Base-by-base conservation (phyloP, 148 eudicot species). In the Chenopodium suecicum region DNA sequence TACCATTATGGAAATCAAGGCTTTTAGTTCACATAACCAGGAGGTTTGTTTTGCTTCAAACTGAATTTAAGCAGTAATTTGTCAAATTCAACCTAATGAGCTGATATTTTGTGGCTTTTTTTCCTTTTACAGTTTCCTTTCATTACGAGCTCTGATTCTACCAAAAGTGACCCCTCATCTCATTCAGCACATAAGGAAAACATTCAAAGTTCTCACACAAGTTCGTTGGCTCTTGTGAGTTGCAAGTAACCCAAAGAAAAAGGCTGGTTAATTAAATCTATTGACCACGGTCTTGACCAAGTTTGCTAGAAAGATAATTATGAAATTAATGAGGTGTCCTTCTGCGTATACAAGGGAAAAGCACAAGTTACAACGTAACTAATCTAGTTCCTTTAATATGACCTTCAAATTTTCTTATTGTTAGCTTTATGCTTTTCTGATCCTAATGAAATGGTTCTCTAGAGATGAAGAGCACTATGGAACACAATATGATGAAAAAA, bases 1-100 rank as follows among this genome's bases (percentile, higher is more conserved):
- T 73, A 85, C 85, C 16, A 70, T 91, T 73, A 82, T 94, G 81
- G 95, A 97, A 85, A 92, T 94, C 80, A 97, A 94, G 84, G 83
- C 91, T 79, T 94, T 89, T 80, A 94, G 98, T 88, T 88, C 97
- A 76, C 84, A 90, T 86, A 94, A 97, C 81, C 88, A 47, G 87
- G 97, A 92, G 97, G 98, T 84, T 87, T 74, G 89, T 85, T 66
- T 72, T n/a, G 32, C 63, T n/a, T 79, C 77, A 54, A 1, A 37
- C 31, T 76, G 31, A 27, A 71, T 8, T 63, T 31, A 1, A 23
- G 37, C 44, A 22, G 29, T 68, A 62, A 1, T 34, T 31, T 50
- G 34, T 64, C 31, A 25, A 23, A 17, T 37, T 16, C 31, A 31
- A 17, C 32, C 67, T 25, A 32, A 10, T 34, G 48, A 14, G 48